phyloP scores from a whole-genome alignment of 164 flowering plant species.

The Tinospora cordifolia region DNA sequence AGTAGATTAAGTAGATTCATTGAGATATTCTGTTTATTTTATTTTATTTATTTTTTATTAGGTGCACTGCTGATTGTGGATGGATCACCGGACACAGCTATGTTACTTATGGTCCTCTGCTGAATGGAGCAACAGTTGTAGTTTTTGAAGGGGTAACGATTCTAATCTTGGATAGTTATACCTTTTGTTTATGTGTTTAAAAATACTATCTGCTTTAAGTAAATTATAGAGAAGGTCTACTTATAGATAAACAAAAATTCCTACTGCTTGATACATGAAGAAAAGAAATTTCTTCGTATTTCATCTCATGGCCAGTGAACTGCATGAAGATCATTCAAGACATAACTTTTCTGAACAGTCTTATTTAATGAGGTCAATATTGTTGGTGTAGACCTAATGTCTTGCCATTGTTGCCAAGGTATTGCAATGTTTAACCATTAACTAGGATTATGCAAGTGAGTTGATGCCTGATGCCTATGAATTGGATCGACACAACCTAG shows the following conservation, averaged over 20 bases:
- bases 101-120: slow-evolving; percentile 95
- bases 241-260: not conserved
- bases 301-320: too few species aligned
- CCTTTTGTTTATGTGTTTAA: too few species aligned
- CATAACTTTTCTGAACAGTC: not conserved
- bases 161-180: not conserved
- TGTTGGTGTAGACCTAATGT: too few species aligned
- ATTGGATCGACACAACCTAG: too few species aligned
- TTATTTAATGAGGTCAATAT: not conserved
- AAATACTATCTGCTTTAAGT: not conserved
- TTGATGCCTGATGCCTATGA: too few species aligned
- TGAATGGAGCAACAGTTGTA: slow-evolving; percentile 74
- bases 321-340: too few species aligned
- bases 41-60: slow-evolving; percentile 23
- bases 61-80: slow-evolving; percentile 99
- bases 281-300: not conserved
- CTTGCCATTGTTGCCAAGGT: too few species aligned
- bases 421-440: too few species aligned
- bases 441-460: too few species aligned
- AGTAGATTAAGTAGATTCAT: not conserved
- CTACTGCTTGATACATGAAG: not conserved
- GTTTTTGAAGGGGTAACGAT: slow-evolving; percentile 88
- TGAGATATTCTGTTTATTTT: not conserved
- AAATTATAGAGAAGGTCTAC: not conserved
- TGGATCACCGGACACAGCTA: slow-evolving; percentile 99